phyloP scores from a whole-genome alignment of 192 early-diverging fungal genomes.

The Umbelopsis sp. region DNA sequence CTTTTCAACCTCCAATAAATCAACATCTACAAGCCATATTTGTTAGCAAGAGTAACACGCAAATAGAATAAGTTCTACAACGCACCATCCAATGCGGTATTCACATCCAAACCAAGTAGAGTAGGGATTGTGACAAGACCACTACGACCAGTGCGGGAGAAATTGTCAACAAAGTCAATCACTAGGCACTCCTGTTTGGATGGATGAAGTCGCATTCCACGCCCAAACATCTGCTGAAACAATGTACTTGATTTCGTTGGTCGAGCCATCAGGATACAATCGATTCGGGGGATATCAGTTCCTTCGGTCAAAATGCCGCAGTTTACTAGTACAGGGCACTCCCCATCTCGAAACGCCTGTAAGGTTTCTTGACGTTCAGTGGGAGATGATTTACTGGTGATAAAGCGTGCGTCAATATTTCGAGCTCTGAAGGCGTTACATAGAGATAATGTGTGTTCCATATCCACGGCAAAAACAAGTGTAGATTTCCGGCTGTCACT shows the following conservation, averaged over 20 bases:
- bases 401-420: constrained; percentile 51
- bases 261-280: constrained; percentile 84
- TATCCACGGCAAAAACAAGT: constrained; percentile 88
- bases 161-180: constrained; percentile 85
- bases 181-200: constrained; percentile 80
- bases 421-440: constrained; percentile 51
- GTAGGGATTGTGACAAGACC: constrained; percentile 74
- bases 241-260: constrained; percentile 85
- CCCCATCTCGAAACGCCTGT: constrained; percentile 56
- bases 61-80: not conserved
- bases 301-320: constrained; percentile 81
- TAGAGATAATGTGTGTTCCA: constrained; percentile 70
- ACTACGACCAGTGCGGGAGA: constrained; percentile 40
- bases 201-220: constrained; percentile 73
- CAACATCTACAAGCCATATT: constrained; percentile 12
- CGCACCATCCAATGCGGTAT: constrained; percentile 50
- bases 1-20: constrained; percentile 33
- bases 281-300: constrained; percentile 85
- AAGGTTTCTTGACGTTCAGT: constrained; percentile 60
- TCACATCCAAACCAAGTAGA: constrained; percentile 75
- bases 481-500: constrained; percentile 58
- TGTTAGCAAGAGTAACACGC: not conserved
- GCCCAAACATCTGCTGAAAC: constrained; percentile 95
- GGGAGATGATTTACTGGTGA: constrained; percentile 59
- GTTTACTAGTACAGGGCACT: constrained; percentile 83